Conservation (phyloP, 352 stramenopile genomes). For the Globisporangium lucens region DNA sequence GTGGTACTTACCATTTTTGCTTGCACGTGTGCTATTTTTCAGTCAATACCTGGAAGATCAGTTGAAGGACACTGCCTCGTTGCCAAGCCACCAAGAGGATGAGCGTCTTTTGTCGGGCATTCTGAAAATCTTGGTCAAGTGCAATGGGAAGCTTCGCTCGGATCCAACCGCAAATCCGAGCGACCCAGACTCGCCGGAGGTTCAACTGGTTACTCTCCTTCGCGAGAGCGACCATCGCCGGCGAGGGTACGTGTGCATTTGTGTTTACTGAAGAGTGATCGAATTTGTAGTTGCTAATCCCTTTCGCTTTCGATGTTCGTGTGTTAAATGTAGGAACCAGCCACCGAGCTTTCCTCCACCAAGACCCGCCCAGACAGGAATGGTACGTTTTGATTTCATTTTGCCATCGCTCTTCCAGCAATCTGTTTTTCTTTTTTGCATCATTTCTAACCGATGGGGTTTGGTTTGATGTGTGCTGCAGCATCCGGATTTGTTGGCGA, state of each 20-base stretch:
- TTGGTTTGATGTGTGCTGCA: slow-evolving; percentile 17
- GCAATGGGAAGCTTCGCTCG: slow-evolving; percentile 72
- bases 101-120: slow-evolving; percentile 66
- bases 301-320: not conserved
- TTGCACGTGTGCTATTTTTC: not conserved
- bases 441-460: not conserved
- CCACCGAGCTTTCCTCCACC: slow-evolving; percentile 40
- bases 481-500: slow-evolving; percentile 47
- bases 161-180: slow-evolving; percentile 42
- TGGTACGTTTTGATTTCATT: slow-evolving; percentile 23
- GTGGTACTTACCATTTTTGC: not conserved
- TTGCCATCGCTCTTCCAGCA: not conserved
- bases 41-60: slow-evolving; percentile 62
- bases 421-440: not conserved
- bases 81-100: slow-evolving; percentile 48
- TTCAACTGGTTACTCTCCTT: slow-evolving; percentile 60
- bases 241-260: slow-evolving; percentile 31
- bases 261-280: not conserved
- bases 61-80: slow-evolving; percentile 32
- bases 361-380: slow-evolving; percentile 34
- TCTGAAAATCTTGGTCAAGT: slow-evolving; percentile 72
- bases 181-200: slow-evolving; percentile 60
- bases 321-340: slow-evolving; percentile 26
- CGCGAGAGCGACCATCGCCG: slow-evolving; percentile 67
- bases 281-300: no score